Conservation (phyloP, 108 stramenopile genomes). For the Ochromonas danica region DNA sequence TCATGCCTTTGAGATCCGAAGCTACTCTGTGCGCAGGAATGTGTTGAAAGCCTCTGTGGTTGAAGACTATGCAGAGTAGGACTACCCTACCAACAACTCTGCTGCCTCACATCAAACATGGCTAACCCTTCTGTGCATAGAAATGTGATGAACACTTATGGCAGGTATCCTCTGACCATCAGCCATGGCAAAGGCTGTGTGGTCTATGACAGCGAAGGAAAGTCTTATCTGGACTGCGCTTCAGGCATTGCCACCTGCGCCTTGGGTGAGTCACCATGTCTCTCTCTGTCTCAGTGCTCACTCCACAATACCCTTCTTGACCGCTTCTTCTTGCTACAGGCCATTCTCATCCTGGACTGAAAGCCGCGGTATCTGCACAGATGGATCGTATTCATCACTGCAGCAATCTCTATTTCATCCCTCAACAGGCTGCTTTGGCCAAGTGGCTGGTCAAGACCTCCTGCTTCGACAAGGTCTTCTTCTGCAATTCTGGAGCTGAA, state of each 20-base stretch:
- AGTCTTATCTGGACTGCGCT: slow-evolving; percentile 86
- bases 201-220: slow-evolving; percentile 74
- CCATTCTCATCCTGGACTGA: slow-evolving; percentile 75
- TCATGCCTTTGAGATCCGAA: no score
- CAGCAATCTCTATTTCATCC: slow-evolving; percentile 87
- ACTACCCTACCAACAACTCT: no score
- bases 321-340: slow-evolving; percentile 42
- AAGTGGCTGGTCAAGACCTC: slow-evolving; percentile 83
- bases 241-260: slow-evolving; percentile 92
- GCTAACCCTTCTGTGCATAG: no score
- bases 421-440: slow-evolving; percentile 80
- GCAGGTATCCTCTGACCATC: slow-evolving; percentile 51
- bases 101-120: no score
- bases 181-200: slow-evolving; percentile 71
- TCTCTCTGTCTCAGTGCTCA: slow-evolving; percentile 14
- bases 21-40: no score
- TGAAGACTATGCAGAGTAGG: no score
- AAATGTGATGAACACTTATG: slow-evolving; percentile 53
- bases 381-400: slow-evolving; percentile 82
- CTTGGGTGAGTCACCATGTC: slow-evolving; percentile 59
- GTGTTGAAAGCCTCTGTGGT: no score
- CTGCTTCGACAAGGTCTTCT: slow-evolving; percentile 88
- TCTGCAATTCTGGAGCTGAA: slow-evolving; percentile 96
- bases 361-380: slow-evolving; percentile 74
- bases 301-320: slow-evolving; percentile 15